Evolutionary conservation across 805 yeast species (phyloP).

Genomic region (Zygosaccharomyces rouxii): DNA sequence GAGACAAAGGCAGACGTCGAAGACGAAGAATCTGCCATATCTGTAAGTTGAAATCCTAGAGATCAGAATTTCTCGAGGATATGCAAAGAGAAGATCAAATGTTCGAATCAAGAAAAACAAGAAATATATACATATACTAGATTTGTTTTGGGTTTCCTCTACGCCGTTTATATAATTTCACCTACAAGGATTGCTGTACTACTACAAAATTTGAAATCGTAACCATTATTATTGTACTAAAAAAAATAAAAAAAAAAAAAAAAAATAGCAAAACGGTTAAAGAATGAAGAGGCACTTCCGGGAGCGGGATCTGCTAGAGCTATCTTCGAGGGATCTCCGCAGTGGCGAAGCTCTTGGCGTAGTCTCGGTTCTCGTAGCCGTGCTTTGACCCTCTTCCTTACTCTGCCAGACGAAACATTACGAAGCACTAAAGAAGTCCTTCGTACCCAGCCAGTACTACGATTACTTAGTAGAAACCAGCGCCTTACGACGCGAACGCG

Average conservation of each 20-base stretch:
- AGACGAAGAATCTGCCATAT: slow-evolving; percentile 34
- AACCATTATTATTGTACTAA: no score
- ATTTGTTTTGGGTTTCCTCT: no score
- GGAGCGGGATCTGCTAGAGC: not conserved
- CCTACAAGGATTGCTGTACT: no score
- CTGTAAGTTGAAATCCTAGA: not conserved
- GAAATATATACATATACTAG: no score
- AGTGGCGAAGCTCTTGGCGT: not conserved
- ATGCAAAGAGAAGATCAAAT: not conserved
- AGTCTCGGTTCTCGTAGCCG: not conserved
- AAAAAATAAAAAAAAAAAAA: no score
- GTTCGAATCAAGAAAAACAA: no score
- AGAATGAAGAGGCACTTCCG: no score
- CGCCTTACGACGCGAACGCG: not conserved
- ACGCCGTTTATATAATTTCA: no score
- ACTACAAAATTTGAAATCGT: no score
- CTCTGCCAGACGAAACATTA: not conserved
- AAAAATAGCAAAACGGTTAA: no score
- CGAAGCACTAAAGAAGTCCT: no score
- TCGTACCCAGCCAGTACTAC: not conserved
- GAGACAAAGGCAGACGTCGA: slow-evolving; percentile 79
- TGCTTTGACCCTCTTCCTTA: not conserved
- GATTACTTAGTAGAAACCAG: not conserved
- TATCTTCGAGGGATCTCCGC: not conserved
- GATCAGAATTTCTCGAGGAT: not conserved